These are phyloP conservation scores for Tricholoma flavovirens DNA, from an alignment of 768 basidiomycete species.

Conservation along the genomic window DNA sequence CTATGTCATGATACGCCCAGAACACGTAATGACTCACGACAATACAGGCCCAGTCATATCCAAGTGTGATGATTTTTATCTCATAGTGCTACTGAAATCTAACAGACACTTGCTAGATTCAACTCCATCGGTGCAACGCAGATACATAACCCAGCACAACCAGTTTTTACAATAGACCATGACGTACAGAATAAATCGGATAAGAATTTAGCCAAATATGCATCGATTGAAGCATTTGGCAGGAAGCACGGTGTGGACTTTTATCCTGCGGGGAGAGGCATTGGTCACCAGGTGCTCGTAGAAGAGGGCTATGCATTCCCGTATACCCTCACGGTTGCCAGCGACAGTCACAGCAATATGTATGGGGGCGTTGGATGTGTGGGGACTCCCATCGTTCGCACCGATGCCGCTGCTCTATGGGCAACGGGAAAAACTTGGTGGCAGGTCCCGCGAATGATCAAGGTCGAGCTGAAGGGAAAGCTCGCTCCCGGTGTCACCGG, in stretches of 20 bases:
- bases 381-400: conserved; percentile 95
- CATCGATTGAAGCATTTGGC: conserved; percentile 87
- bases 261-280: conserved; percentile 95
- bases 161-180: conserved; percentile 96
- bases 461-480: conserved; percentile 81
- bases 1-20: conserved; percentile 99
- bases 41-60: conserved; percentile 98
- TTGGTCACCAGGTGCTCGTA: conserved; percentile 95
- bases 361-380: conserved; percentile 97
- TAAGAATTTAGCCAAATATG: conserved; percentile 91
- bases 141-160: conserved; percentile 75
- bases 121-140: conserved; percentile 88
- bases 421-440: conserved; percentile 99
- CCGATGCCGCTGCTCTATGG: conserved; percentile 94
- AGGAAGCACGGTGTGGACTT: conserved; percentile 84
- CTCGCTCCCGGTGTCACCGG: conserved; percentile 90
- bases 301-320: conserved; percentile 99
- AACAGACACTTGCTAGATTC: conserved; percentile 51
- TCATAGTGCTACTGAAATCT: not conserved
- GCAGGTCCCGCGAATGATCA: conserved; percentile 97
- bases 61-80: conserved; percentile 55
- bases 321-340: conserved; percentile 89
- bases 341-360: conserved; percentile 97
- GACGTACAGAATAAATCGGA: conserved; percentile 93
- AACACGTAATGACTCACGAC: conserved; percentile 98